Evolutionary conservation across 495 filamentous ascomycete species (phyloP), one percentile per base, ranked within the genome.

Genomic region (Lasiosphaeriaceae sp.): DNA sequence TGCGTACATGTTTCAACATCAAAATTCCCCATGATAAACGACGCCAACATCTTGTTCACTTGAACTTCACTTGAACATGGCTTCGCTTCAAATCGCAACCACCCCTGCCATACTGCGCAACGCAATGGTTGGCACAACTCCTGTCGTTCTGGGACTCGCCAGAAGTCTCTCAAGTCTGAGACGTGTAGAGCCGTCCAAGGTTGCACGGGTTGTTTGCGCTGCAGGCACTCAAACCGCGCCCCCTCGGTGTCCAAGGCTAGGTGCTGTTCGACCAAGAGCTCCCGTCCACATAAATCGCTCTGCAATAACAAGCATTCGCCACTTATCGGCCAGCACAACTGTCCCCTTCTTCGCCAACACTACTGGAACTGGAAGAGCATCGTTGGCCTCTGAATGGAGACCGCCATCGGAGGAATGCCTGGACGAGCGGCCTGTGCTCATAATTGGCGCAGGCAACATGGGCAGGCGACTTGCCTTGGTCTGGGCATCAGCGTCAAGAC

Each of bases 371-470:
- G 20, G 21, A 22, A 47, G 29, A 8, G 31, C 37, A 9, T 22
- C 47, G 19, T 22, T 2, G 29, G 20, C 17, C 11, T 37, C 52
- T 41, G 48, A 58, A 29, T 72, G 69, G 69, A 56, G 23, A 2
- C 41, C 68, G 1, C 69, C 67, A 3, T 46, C 58, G 45, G 62
- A 69, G 2, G 41, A 63, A 22, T 58, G 66, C 46, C 66, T 71
- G 54, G 58, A 61, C n/a, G 56, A 60, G 4, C 66, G 67, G 11
- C 71, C 73, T 20, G 69, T 75, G 23, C 57, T 72, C 4, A 66
- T 75, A 17, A 57, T 75, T 47, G 73, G 73, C 19, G 69, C 68
- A 2, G 73, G 73, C 12, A 64, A 68, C 55, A 59, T 74, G 8
- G 73, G 73, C 45, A 59, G 70, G 1, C 65, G 73, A 3, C 55